These are phyloP conservation scores for Catunica adiposa DNA, from an alignment of 2,329 filamentous ascomycete species.

Conservation along the genomic window DNA sequence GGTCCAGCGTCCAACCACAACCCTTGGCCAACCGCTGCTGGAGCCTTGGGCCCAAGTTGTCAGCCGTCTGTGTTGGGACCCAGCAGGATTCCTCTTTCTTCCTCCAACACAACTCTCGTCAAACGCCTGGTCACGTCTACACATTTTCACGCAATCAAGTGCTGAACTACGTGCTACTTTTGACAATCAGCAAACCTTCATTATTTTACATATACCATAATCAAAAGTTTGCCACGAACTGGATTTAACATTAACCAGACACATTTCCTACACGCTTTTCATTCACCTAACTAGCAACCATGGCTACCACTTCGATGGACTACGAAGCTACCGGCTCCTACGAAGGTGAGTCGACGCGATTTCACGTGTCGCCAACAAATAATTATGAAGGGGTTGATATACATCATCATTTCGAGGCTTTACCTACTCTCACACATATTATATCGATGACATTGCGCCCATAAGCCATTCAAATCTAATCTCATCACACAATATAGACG, in stretches of 20 bases:
- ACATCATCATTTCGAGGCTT: background rate
- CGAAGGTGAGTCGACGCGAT: slow-evolving; percentile 31
- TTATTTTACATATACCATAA: slow-evolving; percentile 9
- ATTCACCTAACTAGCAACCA: slow-evolving; percentile 21
- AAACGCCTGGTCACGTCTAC: background rate
- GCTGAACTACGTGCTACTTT: background rate
- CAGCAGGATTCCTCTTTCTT: background rate
- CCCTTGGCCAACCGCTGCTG: background rate
- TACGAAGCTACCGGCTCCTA: slow-evolving; percentile 53
- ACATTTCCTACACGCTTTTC: slow-evolving; percentile 15
- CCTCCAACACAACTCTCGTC: background rate
- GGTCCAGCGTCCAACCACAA: background rate
- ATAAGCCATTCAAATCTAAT: background rate
- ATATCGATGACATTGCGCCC: background rate
- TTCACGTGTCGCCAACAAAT: background rate
- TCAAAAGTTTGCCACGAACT: background rate
- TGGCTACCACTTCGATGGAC: slow-evolving; percentile 53
- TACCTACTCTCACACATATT: background rate
- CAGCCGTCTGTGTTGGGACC: background rate
- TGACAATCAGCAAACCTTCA: too few species aligned
- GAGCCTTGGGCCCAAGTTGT: background rate
- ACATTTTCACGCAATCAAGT: background rate
- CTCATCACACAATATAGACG: slow-evolving; percentile 28
- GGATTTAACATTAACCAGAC: slow-evolving; percentile 17
- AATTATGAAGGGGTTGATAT: background rate